phyloP scores from a whole-genome alignment of 805 yeast species.

The Yarrowia sp. region DNA sequence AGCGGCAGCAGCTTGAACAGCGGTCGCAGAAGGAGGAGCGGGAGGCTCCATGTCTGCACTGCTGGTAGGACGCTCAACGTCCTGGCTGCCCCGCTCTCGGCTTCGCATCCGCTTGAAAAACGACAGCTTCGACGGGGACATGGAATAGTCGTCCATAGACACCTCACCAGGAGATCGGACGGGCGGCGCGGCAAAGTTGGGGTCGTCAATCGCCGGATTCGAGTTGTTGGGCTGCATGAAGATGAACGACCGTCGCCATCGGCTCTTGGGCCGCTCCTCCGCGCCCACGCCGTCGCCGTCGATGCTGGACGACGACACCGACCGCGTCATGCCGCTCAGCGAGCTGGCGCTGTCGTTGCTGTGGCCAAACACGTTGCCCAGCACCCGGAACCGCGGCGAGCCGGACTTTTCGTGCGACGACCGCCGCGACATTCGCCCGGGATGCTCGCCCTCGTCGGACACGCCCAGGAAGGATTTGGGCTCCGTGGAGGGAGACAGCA shows the following conservation, averaged over 20 bases:
- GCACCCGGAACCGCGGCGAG: constrained; percentile 38
- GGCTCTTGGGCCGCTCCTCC: constrained; percentile 36
- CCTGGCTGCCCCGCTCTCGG: constrained; percentile 34
- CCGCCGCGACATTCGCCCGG: constrained; percentile 17
- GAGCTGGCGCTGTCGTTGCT: constrained; percentile 30
- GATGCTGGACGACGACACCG: constrained; percentile 26
- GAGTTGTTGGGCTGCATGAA: constrained; percentile 38
- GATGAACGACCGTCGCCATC: constrained; percentile 38
- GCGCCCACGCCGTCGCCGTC: constrained; percentile 34
- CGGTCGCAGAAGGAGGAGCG: constrained; percentile 1
- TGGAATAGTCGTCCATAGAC: constrained; percentile 34
- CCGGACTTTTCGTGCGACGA: constrained; percentile 35
- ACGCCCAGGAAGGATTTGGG: constrained; percentile 28
- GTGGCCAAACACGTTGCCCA: constrained; percentile 39
- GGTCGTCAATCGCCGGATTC: constrained; percentile 32
- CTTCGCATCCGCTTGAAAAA: constrained; percentile 37
- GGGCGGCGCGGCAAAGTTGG: constrained; percentile 25
- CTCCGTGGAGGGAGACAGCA: constrained; percentile 19
- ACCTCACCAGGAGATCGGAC: constrained; percentile 39
- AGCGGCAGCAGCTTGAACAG: neutral
- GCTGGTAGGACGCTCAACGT: constrained; percentile 33
- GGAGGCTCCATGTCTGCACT: constrained; percentile 13
- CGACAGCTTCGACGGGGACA: constrained; percentile 36
- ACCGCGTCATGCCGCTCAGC: constrained; percentile 36
- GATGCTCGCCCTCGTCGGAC: constrained; percentile 11